Conservation (phyloP, 2,329 filamentous ascomycete genomes). For the Venturia pyrina region DNA sequence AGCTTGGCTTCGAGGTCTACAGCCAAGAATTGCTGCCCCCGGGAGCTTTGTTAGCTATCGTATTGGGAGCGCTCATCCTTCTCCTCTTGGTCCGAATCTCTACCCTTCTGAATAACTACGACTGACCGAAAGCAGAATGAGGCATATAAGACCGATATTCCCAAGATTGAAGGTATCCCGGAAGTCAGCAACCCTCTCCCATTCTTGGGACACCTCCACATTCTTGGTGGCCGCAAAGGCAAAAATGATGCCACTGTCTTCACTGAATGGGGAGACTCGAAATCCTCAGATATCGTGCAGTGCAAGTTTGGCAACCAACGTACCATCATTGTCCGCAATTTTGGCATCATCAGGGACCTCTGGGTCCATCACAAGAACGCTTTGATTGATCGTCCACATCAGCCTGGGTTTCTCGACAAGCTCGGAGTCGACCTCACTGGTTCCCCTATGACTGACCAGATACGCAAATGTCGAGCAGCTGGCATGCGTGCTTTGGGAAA, state of each 20-base stretch:
- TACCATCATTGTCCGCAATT: constrained; percentile 17
- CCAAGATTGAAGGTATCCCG: constrained; percentile 38
- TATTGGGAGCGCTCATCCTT: neutral
- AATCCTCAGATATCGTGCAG: constrained; percentile 16
- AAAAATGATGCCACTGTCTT: constrained; percentile 18
- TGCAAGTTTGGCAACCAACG: constrained; percentile 17
- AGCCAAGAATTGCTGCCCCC: neutral
- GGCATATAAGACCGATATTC: constrained; percentile 33
- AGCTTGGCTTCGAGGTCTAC: neutral
- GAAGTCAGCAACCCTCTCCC: constrained; percentile 43
- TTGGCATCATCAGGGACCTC: constrained; percentile 16
- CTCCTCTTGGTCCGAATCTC: neutral
- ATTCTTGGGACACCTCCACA: constrained; percentile 22
- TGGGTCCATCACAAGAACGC: constrained; percentile 16
- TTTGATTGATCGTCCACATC: constrained; percentile 17
- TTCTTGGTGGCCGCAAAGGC: constrained; percentile 16
- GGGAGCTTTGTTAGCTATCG: neutral
- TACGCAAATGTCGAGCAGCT: constrained; percentile 17
- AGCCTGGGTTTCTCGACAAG: constrained; percentile 19
- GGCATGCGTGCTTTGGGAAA: constrained; percentile 17
- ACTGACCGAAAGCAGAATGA: constrained; percentile 10
- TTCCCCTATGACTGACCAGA: constrained; percentile 18
- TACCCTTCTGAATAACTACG: neutral
- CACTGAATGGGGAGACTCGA: constrained; percentile 14
- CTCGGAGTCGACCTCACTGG: constrained; percentile 18